Base-by-base conservation (phyloP, 2,329 filamentous ascomycete species). In the Curvularia sp. region DNA sequence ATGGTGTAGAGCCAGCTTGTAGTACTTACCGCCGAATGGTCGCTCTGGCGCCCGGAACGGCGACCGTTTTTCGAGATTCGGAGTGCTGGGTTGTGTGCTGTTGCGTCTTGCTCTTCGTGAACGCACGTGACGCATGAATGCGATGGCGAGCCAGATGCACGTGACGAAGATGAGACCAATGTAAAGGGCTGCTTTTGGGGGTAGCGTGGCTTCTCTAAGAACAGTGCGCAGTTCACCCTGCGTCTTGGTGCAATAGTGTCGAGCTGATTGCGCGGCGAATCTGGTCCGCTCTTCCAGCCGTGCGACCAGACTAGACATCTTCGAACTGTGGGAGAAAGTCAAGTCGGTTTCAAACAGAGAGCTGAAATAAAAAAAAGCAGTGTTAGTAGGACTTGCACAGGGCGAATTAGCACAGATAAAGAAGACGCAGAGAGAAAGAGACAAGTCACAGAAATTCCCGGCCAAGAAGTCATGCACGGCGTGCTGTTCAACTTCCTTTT, bases 41-140 rank as follows among this genome's bases (percentile, higher is more conserved):
- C 83, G 73, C 0, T 77, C 72, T 5, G 74, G 62, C 55, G 77
- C 57, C 67, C 77, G 77, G 55, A 70, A 72, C 15, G 62, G 61
- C 39, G 67, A 67, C 5, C 77, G 76, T 59, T 83, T 84, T 65
- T 85, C 81, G 7, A 79, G 73, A 65, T 82, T 79, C 2, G 82
- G 79, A 1, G 79, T 74, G n/a, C 54, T 62, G 12, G 74, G 66
- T 30, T 56, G 57, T 4, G 53, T 46, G 26, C 48, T 2, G 44
- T 7, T 48, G 9, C 20, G 30, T 3, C 18, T n/a, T 48, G 41
- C 10, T 15, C 57, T 67, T 43, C 57, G 59, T 50, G 33, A 68
- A 38, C 58, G 74, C 48, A 76, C 68, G 55, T 68, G 73, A n/a
- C 64, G 66, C 1, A 72, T 63, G 4, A 72, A 31, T 13, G 68